A percentile compares a stretch with the other conserved stretches of the same genome.
Evolutionary conservation across 2,329 filamentous ascomycete genomes (phyloP).

Genomic region (Nothomitra cinnamomea): DNA sequence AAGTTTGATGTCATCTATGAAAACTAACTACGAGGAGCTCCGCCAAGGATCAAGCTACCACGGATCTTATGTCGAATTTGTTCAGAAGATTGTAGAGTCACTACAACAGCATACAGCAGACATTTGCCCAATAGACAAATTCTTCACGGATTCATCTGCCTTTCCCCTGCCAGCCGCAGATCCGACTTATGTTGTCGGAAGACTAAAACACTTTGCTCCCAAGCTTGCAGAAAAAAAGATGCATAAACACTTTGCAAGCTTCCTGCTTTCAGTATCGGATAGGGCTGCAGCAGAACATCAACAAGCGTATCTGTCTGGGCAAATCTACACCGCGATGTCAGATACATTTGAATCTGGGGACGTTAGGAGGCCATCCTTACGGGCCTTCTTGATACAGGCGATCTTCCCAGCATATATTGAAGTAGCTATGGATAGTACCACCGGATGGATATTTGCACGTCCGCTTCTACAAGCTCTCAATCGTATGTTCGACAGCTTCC

Average conservation of each 20-base stretch:
- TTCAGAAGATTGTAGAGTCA: slow-evolving; percentile 40
- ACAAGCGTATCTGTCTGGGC: slow-evolving; percentile 36
- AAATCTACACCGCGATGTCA: slow-evolving; percentile 33
- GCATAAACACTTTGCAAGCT: slow-evolving; percentile 37
- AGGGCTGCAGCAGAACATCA: slow-evolving; percentile 40
- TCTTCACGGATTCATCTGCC: slow-evolving; percentile 41
- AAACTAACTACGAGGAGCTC: slow-evolving; percentile 39
- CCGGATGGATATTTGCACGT: slow-evolving; percentile 33
- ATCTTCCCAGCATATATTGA: slow-evolving; percentile 41
- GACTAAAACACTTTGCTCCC: slow-evolving; percentile 39
- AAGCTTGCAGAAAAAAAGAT: slow-evolving; percentile 32
- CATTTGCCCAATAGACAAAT: slow-evolving; percentile 37
- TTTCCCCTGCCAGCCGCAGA: slow-evolving; percentile 44
- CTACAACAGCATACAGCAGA: slow-evolving; percentile 43
- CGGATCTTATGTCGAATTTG: slow-evolving; percentile 42
- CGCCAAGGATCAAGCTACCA: slow-evolving; percentile 17
- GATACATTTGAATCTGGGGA: slow-evolving; percentile 26
- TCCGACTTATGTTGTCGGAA: slow-evolving; percentile 44
- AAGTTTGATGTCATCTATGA: slow-evolving; percentile 43
- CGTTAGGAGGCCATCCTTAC: slow-evolving; percentile 26
- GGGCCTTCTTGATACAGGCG: slow-evolving; percentile 33
- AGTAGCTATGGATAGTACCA: slow-evolving; percentile 25
- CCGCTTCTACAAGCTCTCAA: slow-evolving; percentile 34
- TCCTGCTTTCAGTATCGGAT: slow-evolving; percentile 41
- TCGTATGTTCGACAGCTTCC: slow-evolving; percentile 25